phyloP scores from a whole-genome alignment of 176 grass and related monocot genomes.

The Dactylis glomerata region DNA sequence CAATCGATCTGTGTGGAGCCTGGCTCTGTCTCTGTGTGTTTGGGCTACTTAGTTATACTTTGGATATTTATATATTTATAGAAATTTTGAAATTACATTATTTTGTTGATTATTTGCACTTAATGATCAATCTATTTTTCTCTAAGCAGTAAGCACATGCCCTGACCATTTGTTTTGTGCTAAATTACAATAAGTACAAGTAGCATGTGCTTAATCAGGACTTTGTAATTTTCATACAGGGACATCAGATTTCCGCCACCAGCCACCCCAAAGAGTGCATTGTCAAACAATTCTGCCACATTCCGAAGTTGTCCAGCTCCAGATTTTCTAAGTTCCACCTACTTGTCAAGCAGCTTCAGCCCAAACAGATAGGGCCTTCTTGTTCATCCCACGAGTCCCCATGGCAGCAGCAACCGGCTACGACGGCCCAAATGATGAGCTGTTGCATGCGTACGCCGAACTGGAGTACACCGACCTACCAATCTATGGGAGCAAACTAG shows the following conservation, averaged over 20 bases:
- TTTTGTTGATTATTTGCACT: neutral
- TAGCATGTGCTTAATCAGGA: neutral
- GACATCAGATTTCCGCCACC: neutral
- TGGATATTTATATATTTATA: neutral
- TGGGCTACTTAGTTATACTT: neutral
- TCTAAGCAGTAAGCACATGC: neutral
- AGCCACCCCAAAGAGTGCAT: neutral
- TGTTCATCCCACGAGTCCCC: neutral
- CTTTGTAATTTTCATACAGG: neutral
- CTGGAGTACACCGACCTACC: neutral
- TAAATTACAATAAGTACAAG: neutral
- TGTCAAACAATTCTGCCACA: neutral
- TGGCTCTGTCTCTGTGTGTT: neutral
- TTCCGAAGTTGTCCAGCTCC: neutral
- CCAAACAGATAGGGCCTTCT: neutral
- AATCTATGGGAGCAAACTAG: neutral
- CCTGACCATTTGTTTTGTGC: neutral
- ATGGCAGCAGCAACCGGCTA: neutral
- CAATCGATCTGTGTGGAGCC: neutral
- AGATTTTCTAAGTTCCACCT: neutral
- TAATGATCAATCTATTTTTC: neutral
- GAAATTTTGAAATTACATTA: neutral
- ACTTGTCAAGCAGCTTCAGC: neutral
- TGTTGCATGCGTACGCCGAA: neutral
- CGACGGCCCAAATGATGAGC: neutral